These are phyloP conservation scores for Nemania sp. DNA, from an alignment of 2,329 filamentous ascomycete genomes.

Conservation along the genomic window DNA sequence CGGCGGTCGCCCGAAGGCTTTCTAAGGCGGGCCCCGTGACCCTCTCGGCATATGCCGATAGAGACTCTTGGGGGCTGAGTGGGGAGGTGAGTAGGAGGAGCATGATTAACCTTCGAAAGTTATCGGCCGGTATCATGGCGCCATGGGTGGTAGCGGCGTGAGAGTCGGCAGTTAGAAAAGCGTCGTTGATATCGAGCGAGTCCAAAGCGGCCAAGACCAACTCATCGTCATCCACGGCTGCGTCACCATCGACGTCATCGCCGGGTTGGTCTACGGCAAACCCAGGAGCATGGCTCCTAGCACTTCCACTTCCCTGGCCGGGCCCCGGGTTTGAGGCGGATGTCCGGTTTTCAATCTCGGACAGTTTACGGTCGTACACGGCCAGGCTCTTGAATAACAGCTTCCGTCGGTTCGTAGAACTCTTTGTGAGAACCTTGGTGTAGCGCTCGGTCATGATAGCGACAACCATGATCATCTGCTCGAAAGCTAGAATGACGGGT, in stretches of 20 bases:
- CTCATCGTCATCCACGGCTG: conserved; percentile 63
- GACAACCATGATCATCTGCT: conserved; percentile 73
- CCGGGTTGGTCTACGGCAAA: conserved; percentile 53
- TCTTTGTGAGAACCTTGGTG: conserved; percentile 62
- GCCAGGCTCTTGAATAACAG: conserved; percentile 73
- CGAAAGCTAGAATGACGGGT: conserved; percentile 69
- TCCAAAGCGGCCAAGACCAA: conserved; percentile 72
- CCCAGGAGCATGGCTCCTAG: conserved; percentile 41
- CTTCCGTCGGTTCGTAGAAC: conserved; percentile 62
- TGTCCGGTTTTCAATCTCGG: conserved; percentile 38
- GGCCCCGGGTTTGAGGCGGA: conserved; percentile 20
- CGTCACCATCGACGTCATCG: conserved; percentile 47
- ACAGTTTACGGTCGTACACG: conserved; percentile 67
- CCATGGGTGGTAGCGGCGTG: conserved; percentile 55
- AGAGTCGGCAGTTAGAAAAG: conserved; percentile 57
- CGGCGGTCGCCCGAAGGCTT: conserved; percentile 63
- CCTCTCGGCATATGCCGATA: conserved; percentile 64
- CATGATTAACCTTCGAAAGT: conserved; percentile 72
- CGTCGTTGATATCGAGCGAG: conserved; percentile 66
- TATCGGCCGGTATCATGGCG: conserved; percentile 75
- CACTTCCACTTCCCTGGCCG: neutral
- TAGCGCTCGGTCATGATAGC: conserved; percentile 74
- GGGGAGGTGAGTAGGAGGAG: conserved; percentile 70
- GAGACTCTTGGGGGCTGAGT: conserved; percentile 65
- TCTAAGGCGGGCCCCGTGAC: conserved; percentile 61